Evolutionary conservation across 768 basidiomycete species (phyloP).

Genomic region (Hericium rajendrae): DNA sequence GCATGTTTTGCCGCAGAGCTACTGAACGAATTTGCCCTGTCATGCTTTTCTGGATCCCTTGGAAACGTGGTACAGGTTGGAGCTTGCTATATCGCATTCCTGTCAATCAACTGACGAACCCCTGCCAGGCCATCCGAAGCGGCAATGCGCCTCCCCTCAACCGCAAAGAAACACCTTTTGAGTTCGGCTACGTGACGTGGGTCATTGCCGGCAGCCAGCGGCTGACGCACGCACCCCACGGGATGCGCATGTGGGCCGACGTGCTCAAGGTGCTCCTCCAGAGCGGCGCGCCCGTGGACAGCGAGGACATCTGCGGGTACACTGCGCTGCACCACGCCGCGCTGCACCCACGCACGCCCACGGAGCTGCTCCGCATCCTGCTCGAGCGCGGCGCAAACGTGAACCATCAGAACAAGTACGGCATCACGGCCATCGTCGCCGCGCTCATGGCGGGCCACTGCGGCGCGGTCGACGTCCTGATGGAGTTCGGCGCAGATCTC

Average conservation of each 20-base stretch:
- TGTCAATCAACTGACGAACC: too few species aligned
- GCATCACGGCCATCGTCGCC: constrained; percentile 31
- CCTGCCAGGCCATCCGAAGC: not conserved
- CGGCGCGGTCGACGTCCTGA: constrained; percentile 29
- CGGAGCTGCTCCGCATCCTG: constrained; percentile 28
- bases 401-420: constrained; percentile 40
- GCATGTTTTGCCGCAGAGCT: not conserved
- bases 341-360: constrained; percentile 17
- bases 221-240: not conserved
- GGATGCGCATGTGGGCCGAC: constrained; percentile 20
- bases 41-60: not conserved
- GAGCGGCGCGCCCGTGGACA: constrained; percentile 29
- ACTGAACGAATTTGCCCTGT: not conserved
- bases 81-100: too few species aligned
- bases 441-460: constrained; percentile 19
- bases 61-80: not conserved
- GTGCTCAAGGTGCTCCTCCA: constrained; percentile 31
- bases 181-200: constrained; percentile 12
- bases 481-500: constrained; percentile 41
- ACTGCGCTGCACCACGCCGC: constrained; percentile 42
- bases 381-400: constrained; percentile 39
- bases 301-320: constrained; percentile 36
- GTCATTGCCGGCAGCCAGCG: constrained; percentile 13
- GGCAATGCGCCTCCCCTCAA: constrained; percentile 11
- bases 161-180: constrained; percentile 13